phyloP scores from a whole-genome alignment of 2,329 filamentous ascomycete species.

The Ophiostoma pallidulum region DNA sequence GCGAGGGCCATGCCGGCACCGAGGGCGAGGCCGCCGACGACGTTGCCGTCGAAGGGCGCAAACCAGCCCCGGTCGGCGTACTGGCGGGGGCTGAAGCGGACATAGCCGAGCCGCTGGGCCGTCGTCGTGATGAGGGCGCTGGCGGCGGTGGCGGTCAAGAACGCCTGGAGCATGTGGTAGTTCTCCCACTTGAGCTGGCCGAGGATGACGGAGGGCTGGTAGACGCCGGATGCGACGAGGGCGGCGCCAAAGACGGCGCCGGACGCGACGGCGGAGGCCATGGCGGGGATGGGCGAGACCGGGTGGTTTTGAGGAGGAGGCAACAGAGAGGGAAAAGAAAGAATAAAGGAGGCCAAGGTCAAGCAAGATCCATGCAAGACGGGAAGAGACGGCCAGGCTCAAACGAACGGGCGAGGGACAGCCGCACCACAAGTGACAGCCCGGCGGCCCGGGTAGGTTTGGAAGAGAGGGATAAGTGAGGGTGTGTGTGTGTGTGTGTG shows the following conservation, averaged over 20 bases:
- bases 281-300: neutral
- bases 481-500: no score
- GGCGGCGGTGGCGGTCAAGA: slow-evolving; percentile 51
- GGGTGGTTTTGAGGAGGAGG: no score
- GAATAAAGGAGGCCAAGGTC: no score
- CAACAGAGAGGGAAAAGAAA: no score
- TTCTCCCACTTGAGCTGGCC: slow-evolving; percentile 51
- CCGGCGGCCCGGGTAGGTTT: no score
- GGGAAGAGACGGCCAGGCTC: no score
- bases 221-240: slow-evolving; percentile 50
- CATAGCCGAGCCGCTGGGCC: slow-evolving; percentile 33
- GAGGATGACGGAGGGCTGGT: slow-evolving; percentile 49
- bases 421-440: no score
- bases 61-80: slow-evolving; percentile 45
- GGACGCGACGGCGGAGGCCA: slow-evolving; percentile 29
- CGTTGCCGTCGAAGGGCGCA: slow-evolving; percentile 51
- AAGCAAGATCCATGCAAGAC: no score
- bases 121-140: slow-evolving; percentile 43
- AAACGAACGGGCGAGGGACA: no score
- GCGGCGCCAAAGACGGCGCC: slow-evolving; percentile 54
- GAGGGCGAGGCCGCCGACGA: slow-evolving; percentile 52
- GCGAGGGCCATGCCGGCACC: slow-evolving; percentile 59
- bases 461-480: no score
- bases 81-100: slow-evolving; percentile 36
- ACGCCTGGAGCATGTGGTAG: slow-evolving; percentile 58